Evolutionary conservation across 345 rosid species (phyloP), one percentile per base, ranked within the genome.

Genomic region (Angophora floribunda): DNA sequence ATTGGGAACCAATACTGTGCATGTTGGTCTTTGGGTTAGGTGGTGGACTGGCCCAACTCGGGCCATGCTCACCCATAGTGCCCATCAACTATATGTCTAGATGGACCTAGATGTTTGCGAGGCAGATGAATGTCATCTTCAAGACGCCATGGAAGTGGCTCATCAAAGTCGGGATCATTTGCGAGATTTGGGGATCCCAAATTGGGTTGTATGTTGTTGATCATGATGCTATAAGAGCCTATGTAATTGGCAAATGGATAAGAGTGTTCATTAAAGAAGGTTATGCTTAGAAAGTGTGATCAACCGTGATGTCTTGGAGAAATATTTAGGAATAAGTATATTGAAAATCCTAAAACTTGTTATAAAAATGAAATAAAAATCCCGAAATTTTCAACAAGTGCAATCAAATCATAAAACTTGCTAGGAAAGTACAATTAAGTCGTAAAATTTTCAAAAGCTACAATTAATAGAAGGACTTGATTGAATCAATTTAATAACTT

Each of bases 391-490:
- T 55, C 2, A 22, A 55, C 2, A 55, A 55, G 0, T 55, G 5
- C 2, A 55, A 55, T 55, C 1, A 22, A 55, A 0, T 55, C 0
- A 0, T 55, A 22, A 22, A 55, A 4, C 2, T 55, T 55, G 5
- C 7, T 12, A 55, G 2, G 13, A 55, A 55, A 55, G 0, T 55
- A 2, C 2, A 55, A 55, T 55, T 0, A 22, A 55, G 0, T 55
- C 0, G 0, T 55, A 22, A 22, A 55, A 4, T 55, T 55, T 55
- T 55, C 2, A 22, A 55, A 55, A 22, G 24, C 0, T 22, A 0
- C 24, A 55, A 9, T 55, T 55, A 55, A 55, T 22, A 12, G 13
- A 55, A 55, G 24, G 2, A 55, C 61, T 55, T 55, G 61, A 55
- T 21, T 1, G 0, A 12, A 55, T 12, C 0, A 36, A 36, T 22